Conservation (phyloP, 2,329 filamentous ascomycete genomes). For the Cordyceps cicadae region DNA sequence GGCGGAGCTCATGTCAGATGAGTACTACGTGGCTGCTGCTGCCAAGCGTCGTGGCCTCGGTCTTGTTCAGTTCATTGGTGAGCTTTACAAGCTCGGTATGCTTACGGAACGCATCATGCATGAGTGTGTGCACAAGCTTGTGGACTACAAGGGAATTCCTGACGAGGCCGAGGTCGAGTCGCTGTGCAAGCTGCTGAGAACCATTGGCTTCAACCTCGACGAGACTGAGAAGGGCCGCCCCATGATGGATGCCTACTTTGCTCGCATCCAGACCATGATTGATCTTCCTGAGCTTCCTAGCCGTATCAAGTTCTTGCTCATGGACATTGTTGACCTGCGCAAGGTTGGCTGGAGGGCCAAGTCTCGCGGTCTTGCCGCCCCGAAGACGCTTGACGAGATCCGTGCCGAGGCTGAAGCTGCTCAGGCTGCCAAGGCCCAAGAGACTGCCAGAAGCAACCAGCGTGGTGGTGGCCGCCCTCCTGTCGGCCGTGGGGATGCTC, state of each 20-base stretch:
- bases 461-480: slow-evolving; percentile 61
- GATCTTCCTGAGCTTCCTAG: slow-evolving; percentile 74
- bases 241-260: slow-evolving; percentile 92
- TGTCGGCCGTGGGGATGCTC: slow-evolving; percentile 76
- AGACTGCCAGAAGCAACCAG: slow-evolving; percentile 53
- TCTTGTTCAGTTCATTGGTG: slow-evolving; percentile 98
- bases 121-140: slow-evolving; percentile 93
- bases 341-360: slow-evolving; percentile 73
- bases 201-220: slow-evolving; percentile 84
- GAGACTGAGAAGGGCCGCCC: slow-evolving; percentile 70
- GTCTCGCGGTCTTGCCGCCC: slow-evolving; percentile 75
- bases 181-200: slow-evolving; percentile 83
- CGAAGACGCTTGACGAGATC: slow-evolving; percentile 92
- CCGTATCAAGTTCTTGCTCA: slow-evolving; percentile 90
- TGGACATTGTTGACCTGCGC: slow-evolving; percentile 86
- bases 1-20: slow-evolving; percentile 79
- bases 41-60: slow-evolving; percentile 95
- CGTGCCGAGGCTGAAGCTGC: slow-evolving; percentile 72
- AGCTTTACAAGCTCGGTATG: slow-evolving; percentile 98
- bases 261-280: slow-evolving; percentile 74
- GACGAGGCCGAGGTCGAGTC: slow-evolving; percentile 97
- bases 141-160: slow-evolving; percentile 87
- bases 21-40: slow-evolving; percentile 89
- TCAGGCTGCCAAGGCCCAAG: slow-evolving; percentile 72
- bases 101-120: slow-evolving; percentile 99